Evolutionary conservation across 2,329 filamentous ascomycete genomes (phyloP).

Genomic region (Tolypocladium ophioglossoides): DNA sequence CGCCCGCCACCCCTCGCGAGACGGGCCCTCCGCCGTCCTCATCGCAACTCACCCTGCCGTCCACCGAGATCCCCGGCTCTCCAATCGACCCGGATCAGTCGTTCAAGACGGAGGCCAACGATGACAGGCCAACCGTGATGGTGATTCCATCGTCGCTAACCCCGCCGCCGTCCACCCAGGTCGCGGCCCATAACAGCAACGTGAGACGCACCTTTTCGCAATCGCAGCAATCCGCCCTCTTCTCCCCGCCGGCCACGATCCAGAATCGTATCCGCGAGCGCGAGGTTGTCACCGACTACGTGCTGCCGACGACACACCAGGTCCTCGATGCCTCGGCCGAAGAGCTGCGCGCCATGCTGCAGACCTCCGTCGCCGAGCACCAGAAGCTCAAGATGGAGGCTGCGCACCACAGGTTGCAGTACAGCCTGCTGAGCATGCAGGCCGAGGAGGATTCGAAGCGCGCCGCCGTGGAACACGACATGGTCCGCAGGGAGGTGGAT

Average conservation of each 20-base stretch:
- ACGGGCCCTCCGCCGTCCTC: conserved; percentile 17
- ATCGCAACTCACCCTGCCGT: conserved; percentile 45
- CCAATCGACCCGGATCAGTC: conserved; percentile 37
- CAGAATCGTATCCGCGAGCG: conserved; percentile 22
- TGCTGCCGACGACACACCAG: conserved; percentile 36
- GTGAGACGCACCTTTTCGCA: conserved; percentile 21
- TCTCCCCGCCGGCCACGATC: conserved; percentile 44
- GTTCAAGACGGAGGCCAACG: conserved; percentile 39
- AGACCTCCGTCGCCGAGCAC: conserved; percentile 43
- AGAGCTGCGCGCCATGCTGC: conserved; percentile 46
- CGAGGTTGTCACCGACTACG: conserved; percentile 27
- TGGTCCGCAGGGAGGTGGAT: conserved; percentile 81
- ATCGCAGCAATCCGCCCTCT: conserved; percentile 36
- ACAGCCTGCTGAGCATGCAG: conserved; percentile 73
- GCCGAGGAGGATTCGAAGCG: conserved; percentile 77
- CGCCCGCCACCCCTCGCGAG: conserved; percentile 21
- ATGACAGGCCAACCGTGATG: conserved; percentile 30
- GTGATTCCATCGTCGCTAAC: conserved; percentile 49
- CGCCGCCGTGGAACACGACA: conserved; percentile 82
- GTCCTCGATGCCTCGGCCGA: conserved; percentile 42
- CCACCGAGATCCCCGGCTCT: conserved; percentile 44
- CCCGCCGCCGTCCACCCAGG: conserved; percentile 45
- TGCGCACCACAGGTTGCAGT: conserved; percentile 84
- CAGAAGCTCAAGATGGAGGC: conserved; percentile 65
- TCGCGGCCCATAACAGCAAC: conserved; percentile 20